phyloP scores from a whole-genome alignment of 495 filamentous ascomycete species.

The Neohortaea acidophila region DNA sequence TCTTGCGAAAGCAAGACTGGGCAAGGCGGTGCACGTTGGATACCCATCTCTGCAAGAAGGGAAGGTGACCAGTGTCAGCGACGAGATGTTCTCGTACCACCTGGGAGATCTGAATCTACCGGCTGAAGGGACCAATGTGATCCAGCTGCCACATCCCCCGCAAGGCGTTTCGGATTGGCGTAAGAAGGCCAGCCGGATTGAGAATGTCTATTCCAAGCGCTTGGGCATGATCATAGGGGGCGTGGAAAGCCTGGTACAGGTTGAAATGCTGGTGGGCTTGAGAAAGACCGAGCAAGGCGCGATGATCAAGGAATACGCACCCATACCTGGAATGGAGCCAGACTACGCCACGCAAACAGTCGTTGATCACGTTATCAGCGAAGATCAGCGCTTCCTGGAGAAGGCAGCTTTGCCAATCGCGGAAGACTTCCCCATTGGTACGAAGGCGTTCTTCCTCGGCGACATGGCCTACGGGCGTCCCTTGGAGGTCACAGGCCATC shows the following conservation, averaged over 20 bases:
- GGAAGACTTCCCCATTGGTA: slow-evolving; percentile 74
- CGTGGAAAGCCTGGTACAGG: slow-evolving; percentile 78
- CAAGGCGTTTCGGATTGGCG: slow-evolving; percentile 67
- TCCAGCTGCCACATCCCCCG: slow-evolving; percentile 55
- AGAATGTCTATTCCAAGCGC: slow-evolving; percentile 73
- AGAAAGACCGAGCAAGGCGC: slow-evolving; percentile 82
- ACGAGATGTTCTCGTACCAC: slow-evolving; percentile 79
- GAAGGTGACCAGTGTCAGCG: slow-evolving; percentile 72
- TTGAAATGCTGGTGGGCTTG: slow-evolving; percentile 83
- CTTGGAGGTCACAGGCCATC: slow-evolving; percentile 61
- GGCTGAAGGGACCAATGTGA: slow-evolving; percentile 30
- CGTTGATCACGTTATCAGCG: slow-evolving; percentile 78
- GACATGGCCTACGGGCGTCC: slow-evolving; percentile 88
- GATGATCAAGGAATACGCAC: slow-evolving; percentile 81
- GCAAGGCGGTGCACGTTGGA: slow-evolving; percentile 75
- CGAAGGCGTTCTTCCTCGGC: slow-evolving; percentile 86
- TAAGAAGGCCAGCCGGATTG: slow-evolving; percentile 70
- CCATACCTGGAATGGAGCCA: slow-evolving; percentile 76
- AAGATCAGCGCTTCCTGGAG: slow-evolving; percentile 88
- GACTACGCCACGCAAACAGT: slow-evolving; percentile 83
- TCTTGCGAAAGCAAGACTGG: slow-evolving; percentile 61
- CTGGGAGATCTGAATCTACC: slow-evolving; percentile 33
- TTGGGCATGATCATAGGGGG: slow-evolving; percentile 74
- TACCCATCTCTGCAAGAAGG: slow-evolving; percentile 95
- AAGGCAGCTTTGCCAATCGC: slow-evolving; percentile 68